A percentile compares a stretch with the other conserved stretches of the same genome.
phyloP scores from a whole-genome alignment of 306 rosid genomes.

The Castanea sativa region DNA sequence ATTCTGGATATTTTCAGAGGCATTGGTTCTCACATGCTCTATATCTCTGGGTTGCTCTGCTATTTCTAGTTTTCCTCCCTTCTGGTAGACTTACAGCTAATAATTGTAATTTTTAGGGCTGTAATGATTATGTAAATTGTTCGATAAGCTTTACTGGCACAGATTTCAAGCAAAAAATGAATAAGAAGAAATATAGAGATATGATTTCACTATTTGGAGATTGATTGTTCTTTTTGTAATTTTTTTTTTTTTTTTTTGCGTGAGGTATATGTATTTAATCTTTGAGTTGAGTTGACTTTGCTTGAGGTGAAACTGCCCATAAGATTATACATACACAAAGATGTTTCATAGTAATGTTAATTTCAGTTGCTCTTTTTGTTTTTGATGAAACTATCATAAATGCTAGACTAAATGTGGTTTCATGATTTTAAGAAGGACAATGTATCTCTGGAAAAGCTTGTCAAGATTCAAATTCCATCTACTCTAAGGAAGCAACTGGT shows the following conservation, averaged over 20 bases:
- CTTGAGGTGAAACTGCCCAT: neutral
- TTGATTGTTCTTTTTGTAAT: neutral
- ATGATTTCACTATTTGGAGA: neutral
- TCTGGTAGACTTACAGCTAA: neutral
- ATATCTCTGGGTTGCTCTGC: slow-evolving; percentile 3
- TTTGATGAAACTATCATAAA: neutral
- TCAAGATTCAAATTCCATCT: slow-evolving; percentile 94
- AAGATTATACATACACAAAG: neutral
- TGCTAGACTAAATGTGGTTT: slow-evolving; percentile 27
- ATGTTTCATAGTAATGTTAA: slow-evolving; percentile 5
- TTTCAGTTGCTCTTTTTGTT: neutral
- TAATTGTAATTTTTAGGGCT: neutral
- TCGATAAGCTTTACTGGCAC: neutral
- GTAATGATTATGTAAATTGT: neutral
- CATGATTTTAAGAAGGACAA: slow-evolving; percentile 63
- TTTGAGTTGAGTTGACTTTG: neutral
- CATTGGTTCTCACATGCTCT: neutral
- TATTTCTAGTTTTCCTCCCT: slow-evolving; percentile 2
- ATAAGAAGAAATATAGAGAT: neutral
- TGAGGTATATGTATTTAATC: neutral
- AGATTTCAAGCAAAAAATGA: neutral
- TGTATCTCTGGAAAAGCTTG: slow-evolving; percentile 60
- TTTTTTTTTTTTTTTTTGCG: neutral
- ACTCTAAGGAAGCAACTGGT: slow-evolving; percentile 90
- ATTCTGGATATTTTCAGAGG: neutral